Evolutionary conservation across 2,329 filamentous ascomycete genomes (phyloP).

Genomic region (Helotiales sp.): DNA sequence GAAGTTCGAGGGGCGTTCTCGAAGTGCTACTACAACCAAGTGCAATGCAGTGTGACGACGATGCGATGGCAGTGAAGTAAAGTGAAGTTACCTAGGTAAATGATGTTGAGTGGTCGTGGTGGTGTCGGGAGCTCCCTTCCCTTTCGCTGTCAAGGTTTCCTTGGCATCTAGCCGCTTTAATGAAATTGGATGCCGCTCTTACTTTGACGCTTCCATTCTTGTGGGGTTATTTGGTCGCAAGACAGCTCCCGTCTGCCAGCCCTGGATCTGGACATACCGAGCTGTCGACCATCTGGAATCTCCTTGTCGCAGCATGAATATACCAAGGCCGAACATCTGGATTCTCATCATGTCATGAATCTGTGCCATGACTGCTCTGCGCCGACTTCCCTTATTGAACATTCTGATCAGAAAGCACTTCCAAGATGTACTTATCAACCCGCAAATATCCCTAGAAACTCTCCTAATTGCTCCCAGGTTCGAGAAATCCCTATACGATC

Average conservation of each 20-base stretch:
- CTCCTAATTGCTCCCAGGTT: slow-evolving; percentile 66
- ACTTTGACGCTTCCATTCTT: not conserved
- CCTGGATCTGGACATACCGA: no score
- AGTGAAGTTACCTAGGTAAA: no score
- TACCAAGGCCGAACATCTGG: not conserved
- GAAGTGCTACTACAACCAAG: not conserved
- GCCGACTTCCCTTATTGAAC: not conserved
- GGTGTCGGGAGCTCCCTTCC: not conserved
- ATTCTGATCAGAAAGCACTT: not conserved
- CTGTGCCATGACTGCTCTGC: not conserved
- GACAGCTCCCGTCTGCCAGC: not conserved
- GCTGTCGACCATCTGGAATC: not conserved
- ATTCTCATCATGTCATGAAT: slow-evolving; percentile 7
- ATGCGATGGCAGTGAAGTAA: not conserved
- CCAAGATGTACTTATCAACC: slow-evolving; percentile 16
- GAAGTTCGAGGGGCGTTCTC: not conserved
- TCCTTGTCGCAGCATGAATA: not conserved
- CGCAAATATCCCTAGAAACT: not conserved
- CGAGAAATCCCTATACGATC: slow-evolving; percentile 98
- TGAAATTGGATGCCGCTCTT: not conserved
- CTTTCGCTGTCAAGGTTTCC: not conserved
- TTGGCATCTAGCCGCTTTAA: not conserved
- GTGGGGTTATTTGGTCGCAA: slow-evolving; percentile 1
- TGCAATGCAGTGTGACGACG: not conserved
- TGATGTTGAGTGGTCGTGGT: no score